Percentiles rank a stretch among this genome's conserved stretches.
These are phyloP conservation scores for Juncus inflexus DNA, from an alignment of 176 grass and related monocot species.

Conservation along the genomic window DNA sequence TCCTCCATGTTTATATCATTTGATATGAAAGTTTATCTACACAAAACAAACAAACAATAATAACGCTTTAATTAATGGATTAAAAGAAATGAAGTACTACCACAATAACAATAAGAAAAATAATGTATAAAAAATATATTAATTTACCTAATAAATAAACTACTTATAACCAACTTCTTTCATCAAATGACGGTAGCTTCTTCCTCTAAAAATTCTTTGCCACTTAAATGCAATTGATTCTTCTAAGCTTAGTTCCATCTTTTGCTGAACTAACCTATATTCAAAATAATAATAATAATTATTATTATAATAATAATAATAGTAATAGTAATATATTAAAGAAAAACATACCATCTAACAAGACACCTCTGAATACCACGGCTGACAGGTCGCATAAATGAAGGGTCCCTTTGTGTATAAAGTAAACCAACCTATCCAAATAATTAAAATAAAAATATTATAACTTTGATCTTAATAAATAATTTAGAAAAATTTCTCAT, in stretches of 20 bases:
- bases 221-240: constrained; percentile 57
- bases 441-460: neutral
- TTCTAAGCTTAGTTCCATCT: constrained; percentile 57
- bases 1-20: no score
- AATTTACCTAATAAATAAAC: constrained; percentile 15
- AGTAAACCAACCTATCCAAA: constrained; percentile 76
- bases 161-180: constrained; percentile 93
- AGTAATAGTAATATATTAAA: neutral
- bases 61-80: no score
- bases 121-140: no score
- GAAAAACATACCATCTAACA: constrained; percentile 59
- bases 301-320: neutral
- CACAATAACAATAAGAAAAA: no score
- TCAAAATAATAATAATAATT: neutral
- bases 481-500: constrained; percentile 15
- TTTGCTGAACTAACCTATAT: constrained; percentile 82
- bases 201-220: constrained; percentile 67
- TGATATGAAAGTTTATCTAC: no score
- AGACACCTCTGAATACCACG: constrained; percentile 83
- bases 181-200: constrained; percentile 95
- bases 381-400: constrained; percentile 76
- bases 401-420: constrained; percentile 85
- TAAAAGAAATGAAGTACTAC: no score
- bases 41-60: no score
- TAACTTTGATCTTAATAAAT: no score